These are phyloP conservation scores for Leishmania arabica DNA, from an alignment of 208 protist species.

Conservation along the genomic window DNA sequence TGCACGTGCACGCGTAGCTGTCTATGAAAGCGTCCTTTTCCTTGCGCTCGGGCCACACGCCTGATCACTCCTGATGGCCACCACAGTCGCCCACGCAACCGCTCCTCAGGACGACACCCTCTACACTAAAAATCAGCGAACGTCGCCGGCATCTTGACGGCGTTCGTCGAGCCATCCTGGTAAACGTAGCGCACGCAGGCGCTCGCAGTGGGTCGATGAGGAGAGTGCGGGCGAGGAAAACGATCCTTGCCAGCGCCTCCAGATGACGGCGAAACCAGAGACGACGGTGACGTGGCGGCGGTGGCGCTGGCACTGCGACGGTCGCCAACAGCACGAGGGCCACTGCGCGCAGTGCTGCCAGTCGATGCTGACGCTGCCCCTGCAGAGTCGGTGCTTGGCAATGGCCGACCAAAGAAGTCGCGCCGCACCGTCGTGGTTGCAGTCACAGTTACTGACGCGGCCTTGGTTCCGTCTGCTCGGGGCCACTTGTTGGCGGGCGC, in stretches of 20 bases:
- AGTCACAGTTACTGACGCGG: not conserved
- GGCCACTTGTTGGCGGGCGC: not conserved
- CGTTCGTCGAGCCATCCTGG: constrained; percentile 84
- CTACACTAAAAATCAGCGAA: constrained; percentile 62
- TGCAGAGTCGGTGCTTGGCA: constrained; percentile 16
- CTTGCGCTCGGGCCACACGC: not conserved
- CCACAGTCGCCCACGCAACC: not conserved
- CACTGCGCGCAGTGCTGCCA: not conserved
- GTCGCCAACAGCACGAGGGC: not conserved
- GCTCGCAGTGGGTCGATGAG: not conserved
- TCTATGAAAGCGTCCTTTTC: not conserved
- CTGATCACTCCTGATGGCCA: not conserved
- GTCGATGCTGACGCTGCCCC: not conserved
- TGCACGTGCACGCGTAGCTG: no score
- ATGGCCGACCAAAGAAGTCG: constrained; percentile 79
- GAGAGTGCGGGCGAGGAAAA: constrained; percentile 11
- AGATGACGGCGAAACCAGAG: not conserved
- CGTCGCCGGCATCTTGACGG: constrained; percentile 72
- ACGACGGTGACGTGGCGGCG: not conserved
- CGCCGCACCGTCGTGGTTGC: constrained; percentile 19
- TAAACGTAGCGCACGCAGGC: constrained; percentile 59
- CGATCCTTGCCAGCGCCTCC: not conserved
- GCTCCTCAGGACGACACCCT: not conserved
- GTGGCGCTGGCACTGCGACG: not conserved
- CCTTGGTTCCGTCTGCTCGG: not conserved